Evolutionary conservation across 139 green algal genomes (phyloP).

Genomic region (Klebsormidium nitens): DNA sequence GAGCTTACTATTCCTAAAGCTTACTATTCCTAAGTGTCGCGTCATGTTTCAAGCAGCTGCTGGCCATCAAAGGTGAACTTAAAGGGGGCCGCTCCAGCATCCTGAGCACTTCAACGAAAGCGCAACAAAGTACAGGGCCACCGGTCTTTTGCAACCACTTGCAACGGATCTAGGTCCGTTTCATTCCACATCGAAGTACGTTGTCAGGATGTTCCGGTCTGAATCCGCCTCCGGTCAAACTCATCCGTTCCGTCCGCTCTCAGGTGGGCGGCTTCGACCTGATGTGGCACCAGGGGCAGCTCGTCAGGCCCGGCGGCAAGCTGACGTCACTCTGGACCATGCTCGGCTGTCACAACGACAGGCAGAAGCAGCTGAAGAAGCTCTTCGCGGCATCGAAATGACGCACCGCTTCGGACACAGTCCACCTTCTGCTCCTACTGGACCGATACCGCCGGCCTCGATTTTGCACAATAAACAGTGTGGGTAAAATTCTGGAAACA

Average conservation of each 20-base stretch:
- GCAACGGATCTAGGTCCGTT: background rate
- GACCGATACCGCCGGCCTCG: too few species aligned
- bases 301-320: background rate
- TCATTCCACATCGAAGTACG: conserved; percentile 18
- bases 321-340: conserved; percentile 9
- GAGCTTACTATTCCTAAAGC: too few species aligned
- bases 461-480: too few species aligned
- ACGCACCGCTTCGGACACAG: too few species aligned
- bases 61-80: background rate
- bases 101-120: conserved; percentile 1
- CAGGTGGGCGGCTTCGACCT: conserved; percentile 68
- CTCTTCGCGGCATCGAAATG: too few species aligned
- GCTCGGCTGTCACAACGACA: conserved; percentile 19
- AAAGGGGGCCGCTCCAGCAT: background rate
- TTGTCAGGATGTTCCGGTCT: conserved; percentile 1
- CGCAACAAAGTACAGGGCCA: background rate
- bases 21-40: background rate
- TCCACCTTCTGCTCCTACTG: too few species aligned
- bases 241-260: background rate
- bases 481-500: too few species aligned
- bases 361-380: conserved; percentile 10
- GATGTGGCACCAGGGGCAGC: conserved; percentile 56
- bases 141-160: background rate
- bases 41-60: background rate
- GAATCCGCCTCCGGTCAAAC: background rate